Base-by-base conservation (phyloP, 1,284 basidiomycete genomes). In the Polyporus tsugae region DNA sequence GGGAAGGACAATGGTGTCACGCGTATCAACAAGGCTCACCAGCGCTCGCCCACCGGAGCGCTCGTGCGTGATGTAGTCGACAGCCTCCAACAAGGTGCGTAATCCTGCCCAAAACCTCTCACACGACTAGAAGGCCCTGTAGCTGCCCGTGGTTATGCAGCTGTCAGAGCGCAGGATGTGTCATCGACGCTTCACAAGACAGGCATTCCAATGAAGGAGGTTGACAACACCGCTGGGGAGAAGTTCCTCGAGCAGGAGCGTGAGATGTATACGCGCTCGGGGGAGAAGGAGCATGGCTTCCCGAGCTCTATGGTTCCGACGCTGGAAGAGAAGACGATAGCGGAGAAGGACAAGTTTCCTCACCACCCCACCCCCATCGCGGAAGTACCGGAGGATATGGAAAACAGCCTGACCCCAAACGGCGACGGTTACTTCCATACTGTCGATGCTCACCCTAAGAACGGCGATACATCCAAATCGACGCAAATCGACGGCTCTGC, bases 271-370 rank as follows among this genome's bases (percentile, higher is more conserved):
- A 84, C 84, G 39, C 80, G 80, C n/a, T 84, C 87, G 2, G 89
- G 89, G 4, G 75, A 86, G 70, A 82, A 86, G 71, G 80, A 80
- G 35, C 80, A 82, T 25, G 90, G 90, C 0, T 92, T 93, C 77
- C 85, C 90, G 0, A 88, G 87, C 72, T 82, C 89, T 0, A 82
- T 88, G 10, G 88, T 93, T 1, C 92, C 93, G 0, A 92, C 89
- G 0, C 77, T 93, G 6, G 94, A 95, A 77, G 91, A 94, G 80
- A 88, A 90, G 77, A 83, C 83, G 0, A 81, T 92, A 33, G 77
- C 77, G 4, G 87, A 90, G 64, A 74, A 78, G 63, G 74, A 78
- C 33, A 55, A 17, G 33, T 76, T 75, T 22, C 65, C 66, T 6
- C 41, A 61, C 42, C 65, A 78, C 5, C 79, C 82, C 63, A 76